Evolutionary conservation across 2,329 filamentous ascomycete genomes (phyloP).

Genomic region (Fusarium illudens): DNA sequence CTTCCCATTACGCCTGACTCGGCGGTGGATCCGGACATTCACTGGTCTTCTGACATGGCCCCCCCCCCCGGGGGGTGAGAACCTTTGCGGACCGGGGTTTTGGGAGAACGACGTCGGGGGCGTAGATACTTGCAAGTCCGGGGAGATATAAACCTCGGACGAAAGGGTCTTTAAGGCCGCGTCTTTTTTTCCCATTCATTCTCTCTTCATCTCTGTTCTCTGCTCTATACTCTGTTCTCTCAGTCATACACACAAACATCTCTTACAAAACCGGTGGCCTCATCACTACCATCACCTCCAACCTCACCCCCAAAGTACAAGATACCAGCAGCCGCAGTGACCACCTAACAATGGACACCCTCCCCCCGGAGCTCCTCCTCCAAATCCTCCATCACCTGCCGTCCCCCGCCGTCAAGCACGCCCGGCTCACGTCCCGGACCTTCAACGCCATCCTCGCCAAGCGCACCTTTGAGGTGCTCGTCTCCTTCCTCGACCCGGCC

Average conservation of each 20-base stretch:
- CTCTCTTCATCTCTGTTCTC: not conserved
- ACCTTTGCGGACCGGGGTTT: conserved; percentile 25
- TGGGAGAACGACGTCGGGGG: conserved; percentile 20
- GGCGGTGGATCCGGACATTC: not conserved
- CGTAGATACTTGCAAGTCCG: conserved; percentile 7
- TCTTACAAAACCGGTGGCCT: not conserved
- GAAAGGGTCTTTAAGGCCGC: not conserved
- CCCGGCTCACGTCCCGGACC: conserved; percentile 45
- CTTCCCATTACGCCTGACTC: conserved; percentile 4
- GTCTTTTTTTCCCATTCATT: not conserved
- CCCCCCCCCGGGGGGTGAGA: conserved; percentile 18
- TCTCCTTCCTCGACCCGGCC: conserved; percentile 43
- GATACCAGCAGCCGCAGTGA: not conserved
- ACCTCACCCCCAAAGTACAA: not conserved
- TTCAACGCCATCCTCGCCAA: conserved; percentile 46
- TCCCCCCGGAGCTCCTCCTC: conserved; percentile 45
- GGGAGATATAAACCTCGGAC: conserved; percentile 3
- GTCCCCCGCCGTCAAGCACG: conserved; percentile 30
- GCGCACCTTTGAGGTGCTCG: conserved; percentile 41
- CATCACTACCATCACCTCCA: not conserved
- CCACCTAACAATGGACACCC: conserved; percentile 44
- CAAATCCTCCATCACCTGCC: conserved; percentile 43
- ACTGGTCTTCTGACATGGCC: conserved; percentile 15
- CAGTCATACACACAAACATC: not conserved
- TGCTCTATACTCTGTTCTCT: not conserved